Evolutionary conservation across 352 stramenopile genomes (phyloP), one percentile per base, ranked within the genome.

Genomic region (Globisporangium echinulatum): DNA sequence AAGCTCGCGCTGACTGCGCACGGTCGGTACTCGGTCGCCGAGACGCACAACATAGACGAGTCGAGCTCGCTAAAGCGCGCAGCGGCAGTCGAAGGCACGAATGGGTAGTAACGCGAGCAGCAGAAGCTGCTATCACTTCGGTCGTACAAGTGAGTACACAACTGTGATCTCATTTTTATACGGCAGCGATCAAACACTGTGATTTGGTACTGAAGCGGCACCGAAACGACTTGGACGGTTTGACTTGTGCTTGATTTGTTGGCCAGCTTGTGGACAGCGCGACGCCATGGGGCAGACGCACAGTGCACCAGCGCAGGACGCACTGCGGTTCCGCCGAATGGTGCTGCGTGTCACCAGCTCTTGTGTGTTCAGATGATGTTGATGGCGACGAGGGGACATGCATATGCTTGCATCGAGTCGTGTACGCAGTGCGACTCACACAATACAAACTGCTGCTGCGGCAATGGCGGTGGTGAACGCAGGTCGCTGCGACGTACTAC

Each of bases 301-400:
- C 47, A 85, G 75, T 38, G 79, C 77, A 42, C 77, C 75, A 17
- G 67, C 70, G 3, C 50, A 67, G 9, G 79, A 87, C 38, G 77
- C 79, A 46, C 56, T 72, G 49, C 72, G 70, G 36, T 92, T 92
- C 58, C 78, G 82, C 6, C 63, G 70, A 40, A 84, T 86, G 74
- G 65, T 80, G 60, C 57, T 59, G 14, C 37, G 3, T 17, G 36
- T 1, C 39, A 5, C 15, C 42, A 7, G 37, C 2, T 40, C 8
- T 17, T 47, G 10, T 6, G 58, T 74, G 55, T 49, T 55, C 19
- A 15, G 33, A 5, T 17, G 49, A 55, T 25, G 33, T 6, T 33
- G 25, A 33, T 33, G 25, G 25, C 25, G 25, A 33, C 25, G 25
- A 33, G 25, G 25, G 25, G 25, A 33, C 25, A 33, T 33, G 25